Conservation (phyloP, 2,329 filamentous ascomycete species). For the Pseudogymnoascus sp. region DNA sequence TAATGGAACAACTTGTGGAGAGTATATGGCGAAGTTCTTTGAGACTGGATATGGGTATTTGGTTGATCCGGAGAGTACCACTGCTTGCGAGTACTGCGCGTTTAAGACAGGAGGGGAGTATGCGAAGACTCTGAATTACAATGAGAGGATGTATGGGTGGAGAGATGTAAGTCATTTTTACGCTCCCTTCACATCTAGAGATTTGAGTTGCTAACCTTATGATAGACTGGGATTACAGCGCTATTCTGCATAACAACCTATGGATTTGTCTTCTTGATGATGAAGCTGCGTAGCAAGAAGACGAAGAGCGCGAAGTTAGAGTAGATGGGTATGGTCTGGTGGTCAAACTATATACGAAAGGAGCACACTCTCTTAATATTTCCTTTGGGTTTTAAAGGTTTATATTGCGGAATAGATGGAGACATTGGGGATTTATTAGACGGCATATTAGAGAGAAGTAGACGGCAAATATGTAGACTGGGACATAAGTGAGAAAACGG, state of each 20-base stretch:
- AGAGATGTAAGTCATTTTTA: constrained; percentile 37
- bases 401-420: background rate
- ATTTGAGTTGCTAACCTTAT: constrained; percentile 50
- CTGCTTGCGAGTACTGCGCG: constrained; percentile 52
- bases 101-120: constrained; percentile 53
- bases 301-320: constrained; percentile 31
- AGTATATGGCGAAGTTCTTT: constrained; percentile 35
- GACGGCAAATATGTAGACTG: background rate
- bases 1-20: constrained; percentile 43
- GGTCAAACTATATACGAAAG: constrained; percentile 7
- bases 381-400: background rate
- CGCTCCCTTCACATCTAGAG: constrained; percentile 33
- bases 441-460: background rate
- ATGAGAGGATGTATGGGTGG: constrained; percentile 57
- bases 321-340: constrained; percentile 9
- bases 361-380: constrained; percentile 5
- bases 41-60: constrained; percentile 36
- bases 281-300: constrained; percentile 36
- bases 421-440: background rate
- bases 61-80: constrained; percentile 49
- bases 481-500: background rate
- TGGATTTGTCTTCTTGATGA: constrained; percentile 34
- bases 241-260: constrained; percentile 35
- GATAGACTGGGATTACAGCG: constrained; percentile 37
- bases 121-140: constrained; percentile 49